Evolutionary conservation across 2,329 filamentous ascomycete genomes (phyloP).

Genomic region (Cladophialophora bantiana): DNA sequence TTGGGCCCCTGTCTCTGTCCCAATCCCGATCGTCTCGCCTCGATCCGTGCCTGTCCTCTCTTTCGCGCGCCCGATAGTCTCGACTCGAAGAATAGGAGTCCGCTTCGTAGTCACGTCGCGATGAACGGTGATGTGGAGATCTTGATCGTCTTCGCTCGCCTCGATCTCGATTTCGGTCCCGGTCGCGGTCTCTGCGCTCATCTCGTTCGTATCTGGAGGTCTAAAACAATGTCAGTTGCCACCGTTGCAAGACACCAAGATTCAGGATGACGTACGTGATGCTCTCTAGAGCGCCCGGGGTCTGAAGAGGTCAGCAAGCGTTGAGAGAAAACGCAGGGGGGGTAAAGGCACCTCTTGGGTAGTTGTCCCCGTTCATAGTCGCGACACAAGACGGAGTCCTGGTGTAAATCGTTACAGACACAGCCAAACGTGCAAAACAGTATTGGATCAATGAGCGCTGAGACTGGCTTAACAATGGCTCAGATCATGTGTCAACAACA

Average conservation of each 20-base stretch:
- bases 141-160: constrained; percentile 76
- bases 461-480: not conserved
- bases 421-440: not conserved
- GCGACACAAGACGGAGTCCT: constrained; percentile 22
- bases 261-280: constrained; percentile 52
- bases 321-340: not conserved
- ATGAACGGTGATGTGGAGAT: constrained; percentile 78
- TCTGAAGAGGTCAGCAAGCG: constrained; percentile 53
- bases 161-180: constrained; percentile 48
- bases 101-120: constrained; percentile 73
- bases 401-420: not conserved
- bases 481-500: not conserved
- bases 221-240: constrained; percentile 44
- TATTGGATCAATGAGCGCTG: not conserved
- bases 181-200: constrained; percentile 50
- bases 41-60: constrained; percentile 86
- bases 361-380: constrained; percentile 85
- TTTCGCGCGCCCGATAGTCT: constrained; percentile 89
- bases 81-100: constrained; percentile 93
- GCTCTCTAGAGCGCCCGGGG: constrained; percentile 60
- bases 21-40: constrained; percentile 74
- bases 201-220: constrained; percentile 58
- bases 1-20: constrained; percentile 72
- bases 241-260: not conserved
- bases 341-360: constrained; percentile 71